phyloP scores from a whole-genome alignment of 169 alveolate genomes.

The Cryptosporidium andersoni region DNA sequence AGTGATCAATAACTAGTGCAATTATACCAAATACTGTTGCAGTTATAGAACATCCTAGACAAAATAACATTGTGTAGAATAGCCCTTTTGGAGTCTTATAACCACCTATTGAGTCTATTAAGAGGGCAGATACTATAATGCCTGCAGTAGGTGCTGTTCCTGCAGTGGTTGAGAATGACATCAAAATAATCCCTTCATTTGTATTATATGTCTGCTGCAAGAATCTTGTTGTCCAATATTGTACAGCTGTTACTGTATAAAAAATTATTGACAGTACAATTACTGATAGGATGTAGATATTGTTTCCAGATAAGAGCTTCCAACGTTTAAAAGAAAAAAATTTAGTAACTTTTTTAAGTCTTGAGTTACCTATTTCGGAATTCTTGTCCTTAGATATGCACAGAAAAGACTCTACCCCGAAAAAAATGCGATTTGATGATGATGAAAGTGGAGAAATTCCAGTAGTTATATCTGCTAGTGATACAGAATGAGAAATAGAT shows the following conservation, averaged over 20 bases:
- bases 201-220: conserved; percentile 45
- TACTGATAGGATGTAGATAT: conserved; percentile 47
- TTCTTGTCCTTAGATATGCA: neutral
- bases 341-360: neutral
- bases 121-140: conserved; percentile 38
- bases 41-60: conserved; percentile 13
- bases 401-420: neutral
- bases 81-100: conserved; percentile 29
- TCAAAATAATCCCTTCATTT: conserved; percentile 62
- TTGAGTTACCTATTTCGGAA: neutral
- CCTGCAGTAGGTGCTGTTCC: conserved; percentile 66
- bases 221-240: conserved; percentile 66
- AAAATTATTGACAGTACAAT: conserved; percentile 32
- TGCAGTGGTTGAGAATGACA: conserved; percentile 68
- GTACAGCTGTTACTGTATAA: conserved; percentile 61
- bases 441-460: neutral
- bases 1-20: conserved; percentile 27
- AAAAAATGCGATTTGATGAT: neutral
- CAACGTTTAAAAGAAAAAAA: conserved; percentile 2
- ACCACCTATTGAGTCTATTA: conserved; percentile 68
- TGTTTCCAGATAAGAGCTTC: conserved; percentile 11
- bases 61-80: conserved; percentile 51
- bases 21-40: conserved; percentile 51
- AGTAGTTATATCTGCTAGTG: conserved; percentile 17
- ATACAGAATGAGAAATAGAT: conserved; percentile 45